phyloP scores from a whole-genome alignment of 306 rosid genomes.

The Parietaria judaica region DNA sequence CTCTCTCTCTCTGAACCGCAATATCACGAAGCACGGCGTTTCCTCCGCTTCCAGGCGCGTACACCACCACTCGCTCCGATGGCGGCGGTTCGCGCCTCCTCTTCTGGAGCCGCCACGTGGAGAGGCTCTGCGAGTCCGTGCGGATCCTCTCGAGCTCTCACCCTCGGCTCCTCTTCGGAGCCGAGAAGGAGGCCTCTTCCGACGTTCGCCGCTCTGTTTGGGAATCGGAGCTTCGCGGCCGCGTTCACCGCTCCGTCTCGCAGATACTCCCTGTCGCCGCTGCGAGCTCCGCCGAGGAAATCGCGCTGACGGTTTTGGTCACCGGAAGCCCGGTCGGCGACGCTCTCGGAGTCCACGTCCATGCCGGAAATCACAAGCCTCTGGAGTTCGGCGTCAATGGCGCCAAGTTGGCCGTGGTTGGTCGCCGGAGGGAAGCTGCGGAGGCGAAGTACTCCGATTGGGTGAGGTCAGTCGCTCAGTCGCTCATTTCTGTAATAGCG shows the following conservation, averaged over 20 bases:
- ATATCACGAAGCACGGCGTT: background rate
- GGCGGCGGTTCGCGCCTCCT: constrained; percentile 53
- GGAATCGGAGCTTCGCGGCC: constrained; percentile 38
- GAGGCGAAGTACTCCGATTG: constrained; percentile 83
- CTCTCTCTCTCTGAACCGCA: background rate
- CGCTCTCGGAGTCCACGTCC: constrained; percentile 40
- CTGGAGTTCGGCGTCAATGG: constrained; percentile 46
- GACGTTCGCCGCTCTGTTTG: constrained; percentile 19
- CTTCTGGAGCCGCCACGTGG: constrained; percentile 79
- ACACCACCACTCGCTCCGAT: constrained; percentile 84
- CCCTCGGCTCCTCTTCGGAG: constrained; percentile 49
- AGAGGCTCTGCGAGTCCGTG: constrained; percentile 58
- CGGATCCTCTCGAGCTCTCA: constrained; percentile 36
- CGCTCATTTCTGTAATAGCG: background rate
- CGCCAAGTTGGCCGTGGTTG: constrained; percentile 64
- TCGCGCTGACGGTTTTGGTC: constrained; percentile 58
- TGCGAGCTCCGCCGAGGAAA: constrained; percentile 40
- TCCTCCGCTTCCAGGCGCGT: constrained; percentile 43
- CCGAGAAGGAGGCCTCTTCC: constrained; percentile 8
- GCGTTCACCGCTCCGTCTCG: constrained; percentile 42
- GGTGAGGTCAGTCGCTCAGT: constrained; percentile 53
- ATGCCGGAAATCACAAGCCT: constrained; percentile 49
- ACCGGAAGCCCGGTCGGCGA: constrained; percentile 37
- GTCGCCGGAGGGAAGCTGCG: constrained; percentile 59
- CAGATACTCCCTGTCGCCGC: constrained; percentile 48